Percentiles rank a stretch among this genome's conserved stretches.
phyloP scores from a whole-genome alignment of 805 yeast genomes.

The Teunomyces cretensis region DNA sequence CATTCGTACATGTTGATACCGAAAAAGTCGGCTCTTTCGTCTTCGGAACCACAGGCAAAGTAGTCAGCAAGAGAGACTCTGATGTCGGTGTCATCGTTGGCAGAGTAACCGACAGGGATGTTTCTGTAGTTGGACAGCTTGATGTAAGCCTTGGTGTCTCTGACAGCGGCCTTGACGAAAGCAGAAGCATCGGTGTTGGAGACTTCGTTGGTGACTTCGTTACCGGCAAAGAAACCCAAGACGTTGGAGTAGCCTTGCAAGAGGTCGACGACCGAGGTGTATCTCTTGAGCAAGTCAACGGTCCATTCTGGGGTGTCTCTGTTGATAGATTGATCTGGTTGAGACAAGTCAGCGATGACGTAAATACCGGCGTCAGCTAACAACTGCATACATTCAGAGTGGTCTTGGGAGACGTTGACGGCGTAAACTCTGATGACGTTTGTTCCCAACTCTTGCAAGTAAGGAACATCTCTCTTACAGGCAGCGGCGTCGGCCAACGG shows the following conservation, averaged over 20 bases:
- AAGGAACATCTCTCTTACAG: conserved; percentile 75
- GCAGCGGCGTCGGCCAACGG: conserved; percentile 63
- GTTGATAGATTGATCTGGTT: conserved; percentile 63
- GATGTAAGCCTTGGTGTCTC: conserved; percentile 75
- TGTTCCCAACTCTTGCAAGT: conserved; percentile 58
- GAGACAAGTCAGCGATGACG: conserved; percentile 83
- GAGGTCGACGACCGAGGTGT: conserved; percentile 65
- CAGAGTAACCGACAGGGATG: conserved; percentile 81
- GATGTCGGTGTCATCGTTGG: conserved; percentile 70
- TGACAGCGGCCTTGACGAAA: conserved; percentile 77
- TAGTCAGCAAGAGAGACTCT: conserved; percentile 71
- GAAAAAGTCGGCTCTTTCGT: conserved; percentile 71
- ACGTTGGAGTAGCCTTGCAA: conserved; percentile 70
- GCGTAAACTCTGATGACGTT: conserved; percentile 79
- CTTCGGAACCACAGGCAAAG: conserved; percentile 71
- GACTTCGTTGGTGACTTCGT: conserved; percentile 71
- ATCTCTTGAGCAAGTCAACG: conserved; percentile 61
- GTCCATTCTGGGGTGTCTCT: conserved; percentile 66
- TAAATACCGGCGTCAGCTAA: conserved; percentile 85
- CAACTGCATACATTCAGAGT: conserved; percentile 64
- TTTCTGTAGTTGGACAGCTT: conserved; percentile 56
- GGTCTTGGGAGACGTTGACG: conserved; percentile 61
- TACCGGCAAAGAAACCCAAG: conserved; percentile 84
- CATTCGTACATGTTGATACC: conserved; percentile 90
- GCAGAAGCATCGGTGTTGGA: conserved; percentile 75